These are phyloP conservation scores for Fragaria iinumae DNA, from an alignment of 306 rosid genomes.

Conservation along the genomic window DNA sequence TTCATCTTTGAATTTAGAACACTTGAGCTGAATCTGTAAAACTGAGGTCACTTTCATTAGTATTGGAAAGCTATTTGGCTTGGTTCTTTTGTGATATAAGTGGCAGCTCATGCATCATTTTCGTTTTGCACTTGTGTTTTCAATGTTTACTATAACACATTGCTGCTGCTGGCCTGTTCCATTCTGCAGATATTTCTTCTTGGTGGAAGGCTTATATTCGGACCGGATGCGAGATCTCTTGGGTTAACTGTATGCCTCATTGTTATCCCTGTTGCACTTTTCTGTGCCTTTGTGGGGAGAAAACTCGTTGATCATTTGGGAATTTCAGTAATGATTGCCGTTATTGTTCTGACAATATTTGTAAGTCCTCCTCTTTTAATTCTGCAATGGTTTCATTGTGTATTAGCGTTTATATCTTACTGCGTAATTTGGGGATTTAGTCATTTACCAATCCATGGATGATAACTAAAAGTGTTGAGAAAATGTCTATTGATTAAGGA, in stretches of 20 bases:
- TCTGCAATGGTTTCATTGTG: neutral
- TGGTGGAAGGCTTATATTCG: slow-evolving; percentile 41
- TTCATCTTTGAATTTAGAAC: neutral
- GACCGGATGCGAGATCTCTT: slow-evolving; percentile 41
- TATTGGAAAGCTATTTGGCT: neutral
- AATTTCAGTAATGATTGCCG: slow-evolving; percentile 27
- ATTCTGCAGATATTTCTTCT: slow-evolving; percentile 31
- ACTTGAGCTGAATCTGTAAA: neutral
- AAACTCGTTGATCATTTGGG: slow-evolving; percentile 34
- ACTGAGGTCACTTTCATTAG: neutral
- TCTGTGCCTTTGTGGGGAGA: slow-evolving; percentile 35
- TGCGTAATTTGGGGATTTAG: neutral
- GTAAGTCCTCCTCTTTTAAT: slow-evolving; percentile 23
- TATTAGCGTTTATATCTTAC: too few species aligned
- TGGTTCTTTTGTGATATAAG: neutral
- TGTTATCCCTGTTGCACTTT: slow-evolving; percentile 27
- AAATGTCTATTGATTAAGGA: neutral
- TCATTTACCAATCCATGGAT: neutral
- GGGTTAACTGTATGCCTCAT: slow-evolving; percentile 30
- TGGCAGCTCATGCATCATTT: slow-evolving; percentile 5
- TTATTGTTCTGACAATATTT: slow-evolving; percentile 8
- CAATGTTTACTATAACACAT: neutral
- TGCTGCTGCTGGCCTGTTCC: slow-evolving; percentile 5
- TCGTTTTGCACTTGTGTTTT: neutral
- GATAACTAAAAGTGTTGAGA: neutral